Base-by-base conservation (phyloP, 2,329 filamentous ascomycete species). In the Rhytidhysteron rufulum region DNA sequence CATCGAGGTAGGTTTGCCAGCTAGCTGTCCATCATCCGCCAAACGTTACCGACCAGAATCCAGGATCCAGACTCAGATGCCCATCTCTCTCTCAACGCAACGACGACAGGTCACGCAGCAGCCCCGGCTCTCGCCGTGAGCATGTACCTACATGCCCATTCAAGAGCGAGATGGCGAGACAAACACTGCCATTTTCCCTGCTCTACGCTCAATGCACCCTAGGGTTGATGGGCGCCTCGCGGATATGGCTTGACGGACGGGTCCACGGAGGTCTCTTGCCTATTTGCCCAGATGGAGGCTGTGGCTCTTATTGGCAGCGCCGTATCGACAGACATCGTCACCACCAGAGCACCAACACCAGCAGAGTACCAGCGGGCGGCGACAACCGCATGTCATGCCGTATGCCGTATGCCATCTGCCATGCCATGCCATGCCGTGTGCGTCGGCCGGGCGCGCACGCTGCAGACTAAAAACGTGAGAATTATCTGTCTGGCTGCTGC, bases 161-260 rank as follows among this genome's bases (percentile, higher is more conserved):
- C n/a, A n/a, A n/a, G n/a, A n/a, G n/a, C n/a, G n/a, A n/a, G n/a
- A n/a, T n/a, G n/a, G n/a, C n/a, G n/a, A n/a, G n/a, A n/a, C n/a
- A n/a, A n/a, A n/a, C n/a, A n/a, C n/a, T n/a, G n/a, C n/a, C n/a
- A n/a, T n/a, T n/a, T n/a, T n/a, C n/a, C n/a, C n/a, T n/a, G n/a
- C n/a, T n/a, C n/a, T n/a, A n/a, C n/a, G n/a, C n/a, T n/a, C n/a
- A n/a, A n/a, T n/a, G n/a, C n/a, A n/a, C n/a, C n/a, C n/a, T n/a
- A n/a, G n/a, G n/a, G n/a, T n/a, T 46, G 60, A 64, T 64, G 59
- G 53, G 56, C 55, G 42, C 44, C 47, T 49, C 43, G 49, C 58
- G 57, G 57, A 50, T 57, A 57, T 49, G 58, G 59, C 60, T 62
- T 57, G 47, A 47, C 40, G 37, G 47, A 11, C 31, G 11, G 13